A percentile compares a stretch with the other conserved stretches of the same genome.
These are phyloP conservation scores for Stereocaulon alpinum DNA, from an alignment of 495 filamentous ascomycete species.

Conservation along the genomic window DNA sequence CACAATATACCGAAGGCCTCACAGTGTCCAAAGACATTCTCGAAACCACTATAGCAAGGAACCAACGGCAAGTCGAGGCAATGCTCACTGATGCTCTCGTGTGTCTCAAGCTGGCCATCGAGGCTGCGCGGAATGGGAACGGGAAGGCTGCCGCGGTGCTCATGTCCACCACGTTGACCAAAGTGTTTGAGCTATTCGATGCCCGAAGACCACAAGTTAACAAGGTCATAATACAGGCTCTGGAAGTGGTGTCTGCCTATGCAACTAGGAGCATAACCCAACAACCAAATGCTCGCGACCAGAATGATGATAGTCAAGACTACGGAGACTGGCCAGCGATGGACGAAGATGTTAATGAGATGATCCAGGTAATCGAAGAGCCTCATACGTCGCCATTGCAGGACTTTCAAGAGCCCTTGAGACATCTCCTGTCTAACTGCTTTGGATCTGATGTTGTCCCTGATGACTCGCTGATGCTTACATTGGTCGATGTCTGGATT, in stretches of 20 bases:
- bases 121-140: conserved; percentile 27
- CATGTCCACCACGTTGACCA: conserved; percentile 26
- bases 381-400: conserved; percentile 31
- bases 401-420: conserved; percentile 41
- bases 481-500: conserved; percentile 50
- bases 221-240: conserved; percentile 31
- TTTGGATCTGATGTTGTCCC: conserved; percentile 54
- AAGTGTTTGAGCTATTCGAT: conserved; percentile 34
- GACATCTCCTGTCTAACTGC: conserved; percentile 52
- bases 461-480: conserved; percentile 46
- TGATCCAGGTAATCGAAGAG: conserved; percentile 19
- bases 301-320: conserved; percentile 62
- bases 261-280: conserved; percentile 5
- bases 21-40: conserved; percentile 38
- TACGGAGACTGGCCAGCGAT: conserved; percentile 59
- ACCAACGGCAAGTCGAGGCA: conserved; percentile 52
- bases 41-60: conserved; percentile 45
- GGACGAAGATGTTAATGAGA: conserved; percentile 33
- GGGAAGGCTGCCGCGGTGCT: conserved; percentile 30
- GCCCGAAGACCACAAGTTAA: conserved; percentile 28
- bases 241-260: conserved; percentile 33
- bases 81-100: conserved; percentile 44
- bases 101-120: conserved; percentile 42
- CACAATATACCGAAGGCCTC: conserved; percentile 27
- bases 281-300: conserved; percentile 8